Conservation (phyloP, 345 rosid genomes). For the Lumnitzera littorea region DNA sequence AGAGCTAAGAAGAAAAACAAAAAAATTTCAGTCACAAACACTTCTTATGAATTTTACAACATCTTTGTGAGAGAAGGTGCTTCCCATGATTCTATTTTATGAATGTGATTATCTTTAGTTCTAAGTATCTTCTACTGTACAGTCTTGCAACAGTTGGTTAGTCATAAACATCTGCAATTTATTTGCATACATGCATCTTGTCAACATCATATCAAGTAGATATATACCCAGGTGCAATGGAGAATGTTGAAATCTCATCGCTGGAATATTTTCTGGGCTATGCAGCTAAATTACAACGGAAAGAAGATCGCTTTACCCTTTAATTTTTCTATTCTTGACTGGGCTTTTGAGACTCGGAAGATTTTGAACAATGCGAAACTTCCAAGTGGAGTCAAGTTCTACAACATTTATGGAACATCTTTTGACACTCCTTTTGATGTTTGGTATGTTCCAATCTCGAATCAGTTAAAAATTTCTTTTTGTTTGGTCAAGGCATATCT, state of each 20-base stretch:
- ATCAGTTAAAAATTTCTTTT: not conserved
- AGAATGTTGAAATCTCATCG: not conserved
- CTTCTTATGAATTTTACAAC: too few species aligned
- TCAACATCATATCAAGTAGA: not conserved
- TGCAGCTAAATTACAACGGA: conserved; percentile 61
- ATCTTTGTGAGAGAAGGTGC: too few species aligned
- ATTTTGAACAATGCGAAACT: conserved; percentile 49
- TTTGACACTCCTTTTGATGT: conserved; percentile 78
- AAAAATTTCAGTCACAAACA: too few species aligned
- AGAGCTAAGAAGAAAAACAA: too few species aligned
- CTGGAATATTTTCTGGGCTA: not conserved
- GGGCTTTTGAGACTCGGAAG: conserved; percentile 70
- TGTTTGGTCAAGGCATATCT: conserved; percentile 1
- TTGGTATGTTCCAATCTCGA: conserved; percentile 36
- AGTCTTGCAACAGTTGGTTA: too few species aligned
- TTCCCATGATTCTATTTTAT: too few species aligned
- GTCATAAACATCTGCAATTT: too few species aligned
- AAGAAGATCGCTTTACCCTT: conserved; percentile 64
- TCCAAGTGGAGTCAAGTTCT: conserved; percentile 65
- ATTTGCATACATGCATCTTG: not conserved
- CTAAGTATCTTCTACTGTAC: too few species aligned
- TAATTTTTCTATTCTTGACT: conserved; percentile 50
- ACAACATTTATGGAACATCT: conserved; percentile 74
- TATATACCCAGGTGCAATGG: not conserved
- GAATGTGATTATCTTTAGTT: too few species aligned